phyloP scores from a whole-genome alignment of 2,329 filamentous ascomycete species.

The Colletotrichum lini region DNA sequence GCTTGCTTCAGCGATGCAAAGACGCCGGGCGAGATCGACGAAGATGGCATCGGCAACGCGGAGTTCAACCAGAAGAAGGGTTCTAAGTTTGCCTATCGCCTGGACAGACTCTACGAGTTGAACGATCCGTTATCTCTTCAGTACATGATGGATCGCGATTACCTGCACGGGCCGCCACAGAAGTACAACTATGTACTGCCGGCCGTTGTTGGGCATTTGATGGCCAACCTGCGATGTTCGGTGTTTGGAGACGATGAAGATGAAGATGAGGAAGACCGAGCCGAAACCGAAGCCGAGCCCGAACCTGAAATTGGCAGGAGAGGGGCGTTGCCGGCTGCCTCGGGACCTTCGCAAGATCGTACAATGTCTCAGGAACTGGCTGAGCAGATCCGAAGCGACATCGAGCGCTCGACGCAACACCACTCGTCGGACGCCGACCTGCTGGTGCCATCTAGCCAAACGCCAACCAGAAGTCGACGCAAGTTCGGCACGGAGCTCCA shows the following conservation, averaged over 20 bases:
- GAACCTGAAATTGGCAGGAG: conserved; percentile 25
- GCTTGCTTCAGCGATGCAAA: conserved; percentile 65
- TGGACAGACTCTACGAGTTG: conserved; percentile 72
- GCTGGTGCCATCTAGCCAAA: conserved; percentile 52
- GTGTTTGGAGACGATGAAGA: conserved; percentile 56
- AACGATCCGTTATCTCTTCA: conserved; percentile 70
- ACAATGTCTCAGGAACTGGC: conserved; percentile 68
- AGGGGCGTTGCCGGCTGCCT: conserved; percentile 31
- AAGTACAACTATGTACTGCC: conserved; percentile 70
- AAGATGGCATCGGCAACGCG: conserved; percentile 63
- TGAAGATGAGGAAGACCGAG: conserved; percentile 36
- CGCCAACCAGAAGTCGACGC: conserved; percentile 18
- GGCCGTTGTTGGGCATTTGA: conserved; percentile 69
- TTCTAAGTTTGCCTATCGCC: conserved; percentile 66
- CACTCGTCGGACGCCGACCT: conserved; percentile 46
- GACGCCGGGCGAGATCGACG: conserved; percentile 63
- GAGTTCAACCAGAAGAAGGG: conserved; percentile 63
- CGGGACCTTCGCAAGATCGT: conserved; percentile 28
- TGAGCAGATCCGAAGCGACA: conserved; percentile 65
- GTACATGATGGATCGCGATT: conserved; percentile 68
- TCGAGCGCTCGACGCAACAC: conserved; percentile 52
- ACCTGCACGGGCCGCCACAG: conserved; percentile 65
- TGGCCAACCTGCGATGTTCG: conserved; percentile 70
- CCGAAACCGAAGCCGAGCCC: conserved; percentile 17
- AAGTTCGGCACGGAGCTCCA: conserved; percentile 29